These are phyloP conservation scores for Cladosporium phlei DNA, from an alignment of 2,329 filamentous ascomycete species.

Conservation along the genomic window DNA sequence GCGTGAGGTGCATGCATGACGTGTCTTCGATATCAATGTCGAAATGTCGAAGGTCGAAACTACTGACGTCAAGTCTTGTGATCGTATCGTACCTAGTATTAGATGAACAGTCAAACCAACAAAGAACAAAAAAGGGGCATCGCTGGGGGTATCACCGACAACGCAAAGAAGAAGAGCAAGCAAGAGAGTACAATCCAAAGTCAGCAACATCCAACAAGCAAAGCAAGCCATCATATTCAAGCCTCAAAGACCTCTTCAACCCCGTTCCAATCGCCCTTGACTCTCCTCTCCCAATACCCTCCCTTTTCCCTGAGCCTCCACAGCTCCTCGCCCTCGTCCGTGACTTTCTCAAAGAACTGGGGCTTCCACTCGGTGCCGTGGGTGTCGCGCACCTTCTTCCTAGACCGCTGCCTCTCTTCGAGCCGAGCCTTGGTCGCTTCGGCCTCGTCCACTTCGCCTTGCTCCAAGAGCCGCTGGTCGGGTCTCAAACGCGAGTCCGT, in stretches of 20 bases:
- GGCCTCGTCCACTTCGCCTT: conserved; percentile 74
- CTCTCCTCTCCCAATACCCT: conserved; percentile 88
- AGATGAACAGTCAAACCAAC: too few species aligned
- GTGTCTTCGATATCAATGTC: too few species aligned
- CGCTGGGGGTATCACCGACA: conserved; percentile 14
- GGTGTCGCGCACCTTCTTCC: conserved; percentile 71
- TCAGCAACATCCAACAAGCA: not conserved
- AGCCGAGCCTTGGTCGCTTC: conserved; percentile 77
- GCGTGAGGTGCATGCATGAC: too few species aligned
- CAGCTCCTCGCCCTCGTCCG: conserved; percentile 39
- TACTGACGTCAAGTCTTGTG: too few species aligned
- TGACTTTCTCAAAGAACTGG: conserved; percentile 75
- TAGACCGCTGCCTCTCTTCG: conserved; percentile 76
- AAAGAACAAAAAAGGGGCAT: not conserved
- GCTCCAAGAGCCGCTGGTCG: conserved; percentile 80
- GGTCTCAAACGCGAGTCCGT: conserved; percentile 82
- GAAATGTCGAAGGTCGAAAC: too few species aligned
- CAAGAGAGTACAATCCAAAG: not conserved
- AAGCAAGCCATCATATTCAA: conserved; percentile 19
- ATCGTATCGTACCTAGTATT: too few species aligned
- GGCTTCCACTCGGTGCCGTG: conserved; percentile 68
- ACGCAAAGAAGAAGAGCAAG: conserved; percentile 3
- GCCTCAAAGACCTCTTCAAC: conserved; percentile 51
- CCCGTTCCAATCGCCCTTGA: conserved; percentile 60
- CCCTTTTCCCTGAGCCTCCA: conserved; percentile 69